Conservation (phyloP, 495 filamentous ascomycete genomes). For the Podospora pseudocomata region DNA sequence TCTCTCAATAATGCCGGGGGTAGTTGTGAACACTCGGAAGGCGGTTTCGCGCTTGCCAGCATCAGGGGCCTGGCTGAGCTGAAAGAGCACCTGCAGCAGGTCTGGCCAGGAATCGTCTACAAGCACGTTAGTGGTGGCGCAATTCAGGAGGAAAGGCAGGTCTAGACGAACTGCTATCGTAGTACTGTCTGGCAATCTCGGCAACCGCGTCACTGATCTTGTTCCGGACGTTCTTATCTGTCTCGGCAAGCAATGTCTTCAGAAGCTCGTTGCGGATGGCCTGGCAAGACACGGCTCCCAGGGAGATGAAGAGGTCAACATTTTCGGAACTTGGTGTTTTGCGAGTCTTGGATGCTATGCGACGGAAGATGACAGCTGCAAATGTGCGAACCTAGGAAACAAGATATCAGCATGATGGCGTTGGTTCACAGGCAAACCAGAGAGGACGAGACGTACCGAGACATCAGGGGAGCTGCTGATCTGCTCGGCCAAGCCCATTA, state of each 20-base stretch:
- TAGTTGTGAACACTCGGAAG: conserved; percentile 91
- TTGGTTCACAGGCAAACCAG: conserved; percentile 6
- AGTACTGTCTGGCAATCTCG: conserved; percentile 90
- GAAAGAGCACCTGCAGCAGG: conserved; percentile 78
- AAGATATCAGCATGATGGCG: conserved; percentile 6
- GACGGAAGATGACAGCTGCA: conserved; percentile 88
- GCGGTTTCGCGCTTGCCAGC: conserved; percentile 80
- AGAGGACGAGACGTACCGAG: conserved; percentile 55
- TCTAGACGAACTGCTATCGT: conserved; percentile 72
- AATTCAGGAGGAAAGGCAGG: neutral
- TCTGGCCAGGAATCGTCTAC: conserved; percentile 87
- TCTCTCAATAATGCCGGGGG: conserved; percentile 92
- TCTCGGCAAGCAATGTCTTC: conserved; percentile 67
- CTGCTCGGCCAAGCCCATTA: conserved; percentile 94
- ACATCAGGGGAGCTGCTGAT: conserved; percentile 63
- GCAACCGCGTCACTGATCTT: conserved; percentile 97
- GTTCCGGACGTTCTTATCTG: conserved; percentile 69
- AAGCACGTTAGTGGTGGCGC: conserved; percentile 26
- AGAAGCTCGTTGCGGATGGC: conserved; percentile 80
- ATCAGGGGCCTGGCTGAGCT: conserved; percentile 78
- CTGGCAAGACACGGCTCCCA: conserved; percentile 64
- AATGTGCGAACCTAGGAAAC: conserved; percentile 70
- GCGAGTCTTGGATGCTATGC: conserved; percentile 81
- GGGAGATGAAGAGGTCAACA: conserved; percentile 76
- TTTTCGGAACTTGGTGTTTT: conserved; percentile 69